These are phyloP conservation scores for Penicillium ochrochloron DNA, from an alignment of 495 filamentous ascomycete species.

Conservation along the genomic window DNA sequence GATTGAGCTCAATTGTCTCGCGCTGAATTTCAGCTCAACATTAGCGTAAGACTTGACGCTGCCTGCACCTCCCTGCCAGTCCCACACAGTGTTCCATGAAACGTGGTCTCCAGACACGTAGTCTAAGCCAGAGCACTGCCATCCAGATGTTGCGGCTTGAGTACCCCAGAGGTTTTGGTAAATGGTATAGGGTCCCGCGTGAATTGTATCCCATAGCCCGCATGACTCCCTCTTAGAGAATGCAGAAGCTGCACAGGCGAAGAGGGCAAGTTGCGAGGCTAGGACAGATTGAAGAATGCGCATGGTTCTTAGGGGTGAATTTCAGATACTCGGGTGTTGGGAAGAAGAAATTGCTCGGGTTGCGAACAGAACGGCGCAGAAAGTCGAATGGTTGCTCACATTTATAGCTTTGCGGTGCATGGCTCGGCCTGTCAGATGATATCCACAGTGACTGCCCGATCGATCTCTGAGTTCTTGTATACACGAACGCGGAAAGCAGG, in stretches of 20 bases:
- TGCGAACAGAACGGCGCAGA: too few relatives aligned
- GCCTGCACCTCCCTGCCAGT: slow-evolving; percentile 46
- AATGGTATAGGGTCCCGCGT: background rate
- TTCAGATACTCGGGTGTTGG: too few relatives aligned
- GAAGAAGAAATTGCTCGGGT: too few relatives aligned
- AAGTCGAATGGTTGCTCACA: too few relatives aligned
- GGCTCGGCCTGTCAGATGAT: too few relatives aligned
- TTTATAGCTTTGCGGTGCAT: too few relatives aligned
- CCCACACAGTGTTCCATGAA: slow-evolving; percentile 54
- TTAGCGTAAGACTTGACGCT: slow-evolving; percentile 59
- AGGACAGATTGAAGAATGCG: background rate
- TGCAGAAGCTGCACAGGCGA: background rate
- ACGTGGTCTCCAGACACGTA: slow-evolving; percentile 29
- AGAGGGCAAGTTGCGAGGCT: background rate
- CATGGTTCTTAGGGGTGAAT: background rate
- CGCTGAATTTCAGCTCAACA: slow-evolving; percentile 37
- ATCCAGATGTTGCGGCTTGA: slow-evolving; percentile 41
- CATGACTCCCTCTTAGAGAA: background rate
- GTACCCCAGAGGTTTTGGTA: slow-evolving; percentile 50
- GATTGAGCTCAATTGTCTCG: slow-evolving; percentile 45
- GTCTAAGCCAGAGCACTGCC: slow-evolving; percentile 47
- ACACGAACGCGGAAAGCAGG: too few relatives aligned
- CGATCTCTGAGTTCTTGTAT: too few relatives aligned
- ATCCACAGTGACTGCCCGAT: too few relatives aligned
- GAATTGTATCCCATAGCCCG: background rate